Evolutionary conservation across 108 stramenopile genomes (phyloP).

Genomic region (Cyclotella distinguenda): DNA sequence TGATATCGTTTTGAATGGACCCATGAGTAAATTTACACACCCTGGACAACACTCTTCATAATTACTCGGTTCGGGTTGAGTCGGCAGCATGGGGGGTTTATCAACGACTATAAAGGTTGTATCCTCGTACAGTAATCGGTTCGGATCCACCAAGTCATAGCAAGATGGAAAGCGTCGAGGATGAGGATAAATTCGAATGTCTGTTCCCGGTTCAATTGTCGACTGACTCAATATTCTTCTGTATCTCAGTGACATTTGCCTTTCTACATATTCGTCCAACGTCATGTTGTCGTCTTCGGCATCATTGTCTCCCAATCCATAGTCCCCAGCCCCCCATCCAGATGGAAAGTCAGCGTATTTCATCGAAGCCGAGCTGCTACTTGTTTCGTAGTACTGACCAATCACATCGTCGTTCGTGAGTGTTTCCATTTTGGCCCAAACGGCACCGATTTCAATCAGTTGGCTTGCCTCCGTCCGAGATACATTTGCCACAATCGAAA

Average conservation of each 20-base stretch:
- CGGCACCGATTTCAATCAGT: constrained; percentile 79
- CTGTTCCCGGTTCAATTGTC: constrained; percentile 71
- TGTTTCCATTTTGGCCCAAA: constrained; percentile 82
- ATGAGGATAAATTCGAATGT: constrained; percentile 78
- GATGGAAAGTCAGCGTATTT: constrained; percentile 45
- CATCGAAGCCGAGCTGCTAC: constrained; percentile 8
- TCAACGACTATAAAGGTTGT: constrained; percentile 90
- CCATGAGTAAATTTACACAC: constrained; percentile 68
- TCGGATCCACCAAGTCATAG: constrained; percentile 54
- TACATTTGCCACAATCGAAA: constrained; percentile 56
- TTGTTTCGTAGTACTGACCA: constrained; percentile 58
- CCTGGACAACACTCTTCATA: constrained; percentile 86
- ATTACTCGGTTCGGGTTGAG: constrained; percentile 88
- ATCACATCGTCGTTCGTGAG: constrained; percentile 73
- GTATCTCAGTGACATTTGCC: constrained; percentile 66
- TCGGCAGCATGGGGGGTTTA: constrained; percentile 88
- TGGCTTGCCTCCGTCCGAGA: constrained; percentile 69
- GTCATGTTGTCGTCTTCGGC: constrained; percentile 41
- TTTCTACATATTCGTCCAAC: constrained; percentile 69
- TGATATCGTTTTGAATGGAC: constrained; percentile 74
- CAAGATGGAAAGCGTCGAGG: constrained; percentile 82
- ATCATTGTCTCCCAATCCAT: constrained; percentile 32
- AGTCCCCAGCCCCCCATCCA: constrained; percentile 58
- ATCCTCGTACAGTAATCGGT: constrained; percentile 73
- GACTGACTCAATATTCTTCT: constrained; percentile 69